These are phyloP conservation scores for apple (Malus domestica) DNA, from an alignment of 306 rosid species.

Conservation along the genomic window DNA sequence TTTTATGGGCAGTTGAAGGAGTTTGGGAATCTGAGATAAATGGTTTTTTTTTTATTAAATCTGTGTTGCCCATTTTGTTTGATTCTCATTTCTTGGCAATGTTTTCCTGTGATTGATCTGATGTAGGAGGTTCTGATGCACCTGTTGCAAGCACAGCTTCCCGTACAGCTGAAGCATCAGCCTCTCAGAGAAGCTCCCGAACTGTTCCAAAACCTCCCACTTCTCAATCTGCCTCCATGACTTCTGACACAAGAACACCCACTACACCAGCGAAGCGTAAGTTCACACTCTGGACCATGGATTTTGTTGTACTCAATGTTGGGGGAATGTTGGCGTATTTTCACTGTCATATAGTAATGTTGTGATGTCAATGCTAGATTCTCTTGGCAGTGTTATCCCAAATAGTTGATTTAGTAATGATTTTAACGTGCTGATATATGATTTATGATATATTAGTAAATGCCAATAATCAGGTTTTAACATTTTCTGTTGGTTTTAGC, in stretches of 20 bases:
- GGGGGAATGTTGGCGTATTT: not conserved
- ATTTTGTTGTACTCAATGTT: not conserved
- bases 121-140: constrained; percentile 50
- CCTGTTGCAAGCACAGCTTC: constrained; percentile 38
- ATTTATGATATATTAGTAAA: no score
- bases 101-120: not conserved
- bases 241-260: constrained; percentile 31
- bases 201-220: constrained; percentile 66
- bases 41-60: not conserved
- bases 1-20: not conserved
- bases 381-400: not conserved
- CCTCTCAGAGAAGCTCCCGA: constrained; percentile 47
- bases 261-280: constrained; percentile 57
- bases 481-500: constrained; percentile 19
- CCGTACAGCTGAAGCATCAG: constrained; percentile 49
- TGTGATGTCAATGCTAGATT: not conserved
- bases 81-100: constrained; percentile 10
- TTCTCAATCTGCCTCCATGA: constrained; percentile 50
- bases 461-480: not conserved
- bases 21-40: not conserved
- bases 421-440: not conserved
- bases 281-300: not conserved
- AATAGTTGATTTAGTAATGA: not conserved
- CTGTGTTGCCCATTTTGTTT: not conserved
- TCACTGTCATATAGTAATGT: not conserved